Conservation (phyloP, 1,139 yeast genomes). For the Suhomyces chickasaworum region DNA sequence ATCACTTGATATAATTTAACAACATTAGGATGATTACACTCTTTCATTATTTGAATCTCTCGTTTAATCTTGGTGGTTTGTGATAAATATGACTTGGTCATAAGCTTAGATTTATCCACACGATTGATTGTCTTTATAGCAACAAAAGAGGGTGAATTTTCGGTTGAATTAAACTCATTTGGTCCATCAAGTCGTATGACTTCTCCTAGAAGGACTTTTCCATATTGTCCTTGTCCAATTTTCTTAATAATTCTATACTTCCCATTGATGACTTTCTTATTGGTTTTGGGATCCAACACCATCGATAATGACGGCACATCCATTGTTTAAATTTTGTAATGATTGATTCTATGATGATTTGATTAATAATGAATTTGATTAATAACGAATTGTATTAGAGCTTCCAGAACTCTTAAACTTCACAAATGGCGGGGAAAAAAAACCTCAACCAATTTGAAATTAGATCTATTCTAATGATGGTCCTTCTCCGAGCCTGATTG, state of each 20-base stretch:
- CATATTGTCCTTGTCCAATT: conserved; percentile 50
- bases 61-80: conserved; percentile 48
- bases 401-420: neutral
- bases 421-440: too few relatives aligned
- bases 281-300: conserved; percentile 32
- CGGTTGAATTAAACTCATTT: neutral
- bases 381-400: neutral
- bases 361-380: neutral
- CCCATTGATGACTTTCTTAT: conserved; percentile 38
- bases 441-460: neutral
- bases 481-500: neutral
- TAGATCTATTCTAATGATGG: neutral
- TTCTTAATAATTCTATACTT: conserved; percentile 38
- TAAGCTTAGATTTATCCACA: conserved; percentile 41
- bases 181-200: conserved; percentile 16
- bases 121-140: conserved; percentile 52
- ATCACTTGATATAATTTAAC: conserved; percentile 49
- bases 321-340: too few relatives aligned
- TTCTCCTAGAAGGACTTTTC: conserved; percentile 44
- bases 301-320: conserved; percentile 28
- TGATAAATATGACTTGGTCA: conserved; percentile 43
- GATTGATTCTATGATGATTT: too few relatives aligned
- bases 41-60: conserved; percentile 55
- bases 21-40: conserved; percentile 54
- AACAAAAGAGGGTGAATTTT: conserved; percentile 22